Conservation (phyloP, 352 stramenopile genomes). For the Phytopythium aichiense region DNA sequence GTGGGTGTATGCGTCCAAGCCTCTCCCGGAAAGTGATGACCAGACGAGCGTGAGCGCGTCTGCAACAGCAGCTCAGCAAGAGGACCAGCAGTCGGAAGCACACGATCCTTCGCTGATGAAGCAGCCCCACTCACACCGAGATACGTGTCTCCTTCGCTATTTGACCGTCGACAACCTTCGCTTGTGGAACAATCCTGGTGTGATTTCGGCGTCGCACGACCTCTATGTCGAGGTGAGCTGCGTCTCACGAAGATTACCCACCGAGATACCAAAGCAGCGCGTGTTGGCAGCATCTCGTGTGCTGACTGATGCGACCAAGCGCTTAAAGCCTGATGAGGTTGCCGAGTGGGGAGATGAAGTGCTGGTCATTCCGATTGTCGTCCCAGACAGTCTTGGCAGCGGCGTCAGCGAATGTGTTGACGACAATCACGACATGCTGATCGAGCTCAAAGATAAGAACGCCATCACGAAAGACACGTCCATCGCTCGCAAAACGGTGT, state of each 20-base stretch:
- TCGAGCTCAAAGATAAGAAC: constrained; percentile 47
- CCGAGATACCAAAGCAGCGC: constrained; percentile 2
- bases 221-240: constrained; percentile 27
- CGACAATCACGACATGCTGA: constrained; percentile 7
- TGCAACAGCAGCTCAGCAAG: background rate
- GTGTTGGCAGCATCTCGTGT: constrained; percentile 15
- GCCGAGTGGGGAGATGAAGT: constrained; percentile 24
- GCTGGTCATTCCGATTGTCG: constrained; percentile 21
- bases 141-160: constrained; percentile 7
- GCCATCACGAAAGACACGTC: constrained; percentile 34
- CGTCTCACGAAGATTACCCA: background rate
- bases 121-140: background rate
- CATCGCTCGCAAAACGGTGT: constrained; percentile 12
- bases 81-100: background rate
- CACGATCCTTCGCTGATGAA: background rate
- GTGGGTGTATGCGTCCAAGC: constrained; percentile 28
- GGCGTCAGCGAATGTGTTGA: background rate
- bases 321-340: constrained; percentile 9
- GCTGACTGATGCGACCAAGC: constrained; percentile 25
- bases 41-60: background rate
- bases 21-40: constrained; percentile 11
- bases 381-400: background rate
- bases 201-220: constrained; percentile 30
- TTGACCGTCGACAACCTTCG: constrained; percentile 20
- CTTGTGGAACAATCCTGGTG: constrained; percentile 15